Percentiles rank a stretch among this genome's conserved stretches.
Evolutionary conservation across 1,284 basidiomycete genomes (phyloP).

Genomic region (Xerocomus amazonicus): DNA sequence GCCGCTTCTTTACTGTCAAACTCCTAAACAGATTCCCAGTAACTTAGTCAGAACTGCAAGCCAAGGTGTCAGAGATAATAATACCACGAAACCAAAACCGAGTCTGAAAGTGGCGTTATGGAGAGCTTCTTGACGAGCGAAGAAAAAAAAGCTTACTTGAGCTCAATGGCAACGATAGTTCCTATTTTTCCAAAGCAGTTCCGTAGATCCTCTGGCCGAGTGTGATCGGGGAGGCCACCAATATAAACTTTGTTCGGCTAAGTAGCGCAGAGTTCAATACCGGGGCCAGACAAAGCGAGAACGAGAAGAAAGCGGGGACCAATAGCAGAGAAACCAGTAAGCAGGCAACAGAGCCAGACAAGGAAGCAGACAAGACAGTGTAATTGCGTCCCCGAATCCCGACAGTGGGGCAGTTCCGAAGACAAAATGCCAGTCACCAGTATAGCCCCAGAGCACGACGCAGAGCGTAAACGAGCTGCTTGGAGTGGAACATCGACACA

Average conservation of each 20-base stretch:
- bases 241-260: constrained; percentile 89
- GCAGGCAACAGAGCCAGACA: constrained; percentile 17
- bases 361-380: constrained; percentile 7
- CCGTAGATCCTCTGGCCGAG: constrained; percentile 75
- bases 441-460: constrained; percentile 15
- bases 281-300: constrained; percentile 43
- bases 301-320: constrained; percentile 45
- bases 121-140: constrained; percentile 1
- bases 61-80: constrained; percentile 22
- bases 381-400: constrained; percentile 14
- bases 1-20: constrained; percentile 76
- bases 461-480: not conserved
- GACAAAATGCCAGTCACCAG: constrained; percentile 25
- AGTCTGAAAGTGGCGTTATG: constrained; percentile 38
- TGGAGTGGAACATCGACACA: constrained; percentile 12
- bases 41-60: not conserved
- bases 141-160: constrained; percentile 63
- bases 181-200: constrained; percentile 83
- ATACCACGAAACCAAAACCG: constrained; percentile 82
- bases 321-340: constrained; percentile 28
- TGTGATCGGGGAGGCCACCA: constrained; percentile 80
- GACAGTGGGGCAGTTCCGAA: constrained; percentile 18
- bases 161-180: constrained; percentile 68
- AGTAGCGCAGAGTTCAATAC: constrained; percentile 65
- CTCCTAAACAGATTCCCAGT: constrained; percentile 49